Conservation (phyloP, 371 early-diverging fungal species). For the Haplosporangium sp. region DNA sequence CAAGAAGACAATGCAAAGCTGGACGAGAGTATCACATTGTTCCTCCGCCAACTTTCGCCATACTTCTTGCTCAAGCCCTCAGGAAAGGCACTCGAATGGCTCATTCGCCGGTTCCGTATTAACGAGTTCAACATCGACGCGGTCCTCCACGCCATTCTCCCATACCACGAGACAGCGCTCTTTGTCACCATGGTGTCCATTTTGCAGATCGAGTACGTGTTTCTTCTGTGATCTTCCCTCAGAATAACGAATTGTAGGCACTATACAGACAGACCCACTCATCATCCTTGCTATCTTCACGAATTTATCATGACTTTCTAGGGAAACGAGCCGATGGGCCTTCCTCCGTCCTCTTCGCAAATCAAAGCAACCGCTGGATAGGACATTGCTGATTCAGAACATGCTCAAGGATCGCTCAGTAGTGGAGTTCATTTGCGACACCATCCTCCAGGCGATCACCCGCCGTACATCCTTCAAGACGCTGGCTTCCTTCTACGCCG, state of each 20-base stretch:
- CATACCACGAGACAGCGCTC: constrained; percentile 92
- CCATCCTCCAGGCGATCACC: constrained; percentile 57
- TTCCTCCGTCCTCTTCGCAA: constrained; percentile 74
- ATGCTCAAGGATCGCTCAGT: constrained; percentile 69
- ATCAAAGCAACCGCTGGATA: constrained; percentile 68
- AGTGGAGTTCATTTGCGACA: constrained; percentile 75
- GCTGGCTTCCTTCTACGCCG: constrained; percentile 75
- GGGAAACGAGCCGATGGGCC: constrained; percentile 72
- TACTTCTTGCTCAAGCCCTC: constrained; percentile 86
- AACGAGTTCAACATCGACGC: constrained; percentile 89
- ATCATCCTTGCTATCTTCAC: background rate
- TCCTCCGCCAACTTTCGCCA: constrained; percentile 82
- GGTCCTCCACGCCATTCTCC: constrained; percentile 81
- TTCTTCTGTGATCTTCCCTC: constrained; percentile 8
- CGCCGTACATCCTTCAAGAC: constrained; percentile 62
- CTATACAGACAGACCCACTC: background rate
- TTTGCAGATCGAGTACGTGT: constrained; percentile 70
- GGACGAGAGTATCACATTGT: constrained; percentile 78
- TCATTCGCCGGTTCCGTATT: constrained; percentile 90
- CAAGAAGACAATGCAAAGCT: constrained; percentile 85
- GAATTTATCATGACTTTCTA: constrained; percentile 13
- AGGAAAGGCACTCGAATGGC: constrained; percentile 93
- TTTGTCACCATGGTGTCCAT: constrained; percentile 86
- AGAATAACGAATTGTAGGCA: too few relatives aligned
- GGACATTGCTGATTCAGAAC: constrained; percentile 69